Evolutionary conservation across 495 filamentous ascomycete species (phyloP), one percentile per base, ranked within the genome.

Genomic region (Penicillium riverlandense): DNA sequence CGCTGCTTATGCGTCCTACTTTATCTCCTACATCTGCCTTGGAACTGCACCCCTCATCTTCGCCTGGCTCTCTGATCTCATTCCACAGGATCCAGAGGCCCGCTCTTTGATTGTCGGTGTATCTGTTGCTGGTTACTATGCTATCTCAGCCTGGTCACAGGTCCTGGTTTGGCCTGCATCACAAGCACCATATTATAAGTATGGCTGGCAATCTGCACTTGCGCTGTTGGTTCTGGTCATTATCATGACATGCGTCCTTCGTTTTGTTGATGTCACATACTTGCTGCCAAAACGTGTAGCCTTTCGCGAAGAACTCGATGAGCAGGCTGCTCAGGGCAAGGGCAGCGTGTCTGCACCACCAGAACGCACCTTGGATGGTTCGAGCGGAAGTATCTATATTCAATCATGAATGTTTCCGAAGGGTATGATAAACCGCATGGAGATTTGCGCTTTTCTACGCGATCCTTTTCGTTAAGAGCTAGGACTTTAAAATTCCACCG

Each of bases 41-140:
- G 60, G 60, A 1, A 63, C 60, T 1, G 60, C 60, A 4, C 60
- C 60, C n/a, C 52, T 63, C 10, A 63, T 63, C 40, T 61, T 63
- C 29, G 60, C 60, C 0, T 63, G 60, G 60, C 42, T 63, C 8
- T 41, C 57, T 0, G 60, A 63, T 52, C 44, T 63, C 6, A 61
- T 63, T 10, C 60, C 60, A 1, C 60, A 63, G 29, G 60, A 63
- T 32, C 60, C 60, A 7, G 60, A 63, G 14, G 54, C 50, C 1
- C 52, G 60, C 9, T 50, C 60, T 1, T 52, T 63, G 1, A 48
- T 54, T 33, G 54, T 63, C 6, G 60, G 60, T 9, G 57, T 63
- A 6, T 52, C 57, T 0, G 57, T 63, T 12, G 57, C 60, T 6
- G 57, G 57, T 0, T 63, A 63, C 32, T 61, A 63, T 42, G 50